These are phyloP conservation scores for Candida maesae DNA, from an alignment of 805 yeast species.

Conservation along the genomic window DNA sequence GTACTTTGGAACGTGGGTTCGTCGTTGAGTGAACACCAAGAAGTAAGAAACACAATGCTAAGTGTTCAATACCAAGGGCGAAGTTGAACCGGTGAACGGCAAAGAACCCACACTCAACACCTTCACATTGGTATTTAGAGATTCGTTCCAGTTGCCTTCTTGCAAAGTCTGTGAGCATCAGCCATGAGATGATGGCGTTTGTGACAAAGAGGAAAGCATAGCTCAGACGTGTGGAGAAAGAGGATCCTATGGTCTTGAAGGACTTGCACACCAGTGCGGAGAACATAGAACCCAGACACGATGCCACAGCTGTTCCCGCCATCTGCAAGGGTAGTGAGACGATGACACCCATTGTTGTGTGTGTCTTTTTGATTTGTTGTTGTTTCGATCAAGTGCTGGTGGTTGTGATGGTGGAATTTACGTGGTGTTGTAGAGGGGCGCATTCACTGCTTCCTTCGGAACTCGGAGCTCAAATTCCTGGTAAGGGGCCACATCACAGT, in stretches of 20 bases:
- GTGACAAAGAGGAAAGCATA: conserved; percentile 77
- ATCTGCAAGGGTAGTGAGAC: conserved; percentile 68
- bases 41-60: conserved; percentile 62
- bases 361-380: no score
- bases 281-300: conserved; percentile 79
- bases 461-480: no score
- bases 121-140: conserved; percentile 71
- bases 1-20: conserved; percentile 76
- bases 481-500: no score
- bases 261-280: conserved; percentile 60
- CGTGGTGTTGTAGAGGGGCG: no score
- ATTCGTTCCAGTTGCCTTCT: conserved; percentile 68
- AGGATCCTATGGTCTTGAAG: conserved; percentile 51
- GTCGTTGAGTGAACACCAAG: conserved; percentile 73
- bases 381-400: no score
- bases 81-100: conserved; percentile 92
- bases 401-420: no score
- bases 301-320: conserved; percentile 59
- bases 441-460: no score
- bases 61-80: conserved; percentile 78
- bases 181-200: conserved; percentile 87
- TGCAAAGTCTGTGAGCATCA: conserved; percentile 81
- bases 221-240: conserved; percentile 77
- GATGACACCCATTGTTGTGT: conserved; percentile 22
- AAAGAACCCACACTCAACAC: conserved; percentile 85